Evolutionary conservation across 495 filamentous ascomycete species (phyloP).

Genomic region (Penicillium argentinense): DNA sequence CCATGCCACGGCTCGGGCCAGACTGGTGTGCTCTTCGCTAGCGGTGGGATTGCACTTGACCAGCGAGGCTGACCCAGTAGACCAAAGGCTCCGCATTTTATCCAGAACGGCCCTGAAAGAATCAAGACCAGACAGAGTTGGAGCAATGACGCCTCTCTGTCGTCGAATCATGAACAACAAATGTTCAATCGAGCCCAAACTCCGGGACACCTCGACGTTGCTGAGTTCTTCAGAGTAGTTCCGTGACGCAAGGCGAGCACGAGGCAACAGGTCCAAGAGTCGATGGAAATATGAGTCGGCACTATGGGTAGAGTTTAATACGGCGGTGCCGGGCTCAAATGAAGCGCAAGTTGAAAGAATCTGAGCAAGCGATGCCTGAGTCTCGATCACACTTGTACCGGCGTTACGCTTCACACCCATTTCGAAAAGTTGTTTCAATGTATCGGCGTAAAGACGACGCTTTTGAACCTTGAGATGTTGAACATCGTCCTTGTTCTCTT

Average conservation of each 20-base stretch:
- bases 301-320: slow-evolving; percentile 28
- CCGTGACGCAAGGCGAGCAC: slow-evolving; percentile 59
- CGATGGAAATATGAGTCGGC: slow-evolving; percentile 78
- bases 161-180: slow-evolving; percentile 65
- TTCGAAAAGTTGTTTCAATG: slow-evolving; percentile 71
- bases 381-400: slow-evolving; percentile 62
- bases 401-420: slow-evolving; percentile 89
- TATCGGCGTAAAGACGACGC: slow-evolving; percentile 86
- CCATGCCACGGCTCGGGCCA: slow-evolving; percentile 43
- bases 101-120: slow-evolving; percentile 35
- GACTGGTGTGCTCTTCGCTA: slow-evolving; percentile 16
- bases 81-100: slow-evolving; percentile 46
- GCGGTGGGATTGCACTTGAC: slow-evolving; percentile 23
- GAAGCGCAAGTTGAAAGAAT: slow-evolving; percentile 58
- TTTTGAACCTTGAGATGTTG: slow-evolving; percentile 89
- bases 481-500: slow-evolving; percentile 77
- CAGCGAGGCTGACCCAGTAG: slow-evolving; percentile 29
- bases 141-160: slow-evolving; percentile 61
- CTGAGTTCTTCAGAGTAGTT: slow-evolving; percentile 84
- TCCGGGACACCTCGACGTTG: slow-evolving; percentile 70
- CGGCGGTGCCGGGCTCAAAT: slow-evolving; percentile 25
- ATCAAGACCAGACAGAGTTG: slow-evolving; percentile 35
- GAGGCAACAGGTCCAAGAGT: slow-evolving; percentile 66
- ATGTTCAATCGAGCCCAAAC: slow-evolving; percentile 79
- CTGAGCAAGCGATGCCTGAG: slow-evolving; percentile 67